Percentiles rank a stretch among this genome's conserved stretches.
Evolutionary conservation across 257 asterid genomes (phyloP).

Genomic region (Salvia rosmarinus): DNA sequence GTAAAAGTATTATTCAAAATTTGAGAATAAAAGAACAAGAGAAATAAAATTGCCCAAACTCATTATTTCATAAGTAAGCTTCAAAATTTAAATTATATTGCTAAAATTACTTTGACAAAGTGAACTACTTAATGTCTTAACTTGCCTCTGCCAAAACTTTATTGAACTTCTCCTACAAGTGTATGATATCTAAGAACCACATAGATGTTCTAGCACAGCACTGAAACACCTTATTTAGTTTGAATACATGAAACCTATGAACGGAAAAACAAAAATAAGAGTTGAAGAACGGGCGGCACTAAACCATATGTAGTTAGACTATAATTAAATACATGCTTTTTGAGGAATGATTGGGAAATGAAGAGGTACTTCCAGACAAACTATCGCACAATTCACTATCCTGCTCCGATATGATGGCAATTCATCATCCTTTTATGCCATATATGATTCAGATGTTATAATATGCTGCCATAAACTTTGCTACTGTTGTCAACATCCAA

Average conservation of each 20-base stretch:
- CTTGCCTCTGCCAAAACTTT: conserved; percentile 7
- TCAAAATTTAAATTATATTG: conserved; percentile 1
- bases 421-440: no score
- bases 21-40: neutral
- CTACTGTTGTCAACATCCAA: no score
- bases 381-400: neutral
- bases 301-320: conserved; percentile 5
- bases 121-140: neutral
- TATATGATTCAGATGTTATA: no score
- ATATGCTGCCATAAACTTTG: no score
- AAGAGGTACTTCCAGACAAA: conserved; percentile 6
- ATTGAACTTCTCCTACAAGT: conserved; percentile 13
- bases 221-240: neutral
- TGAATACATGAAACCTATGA: neutral
- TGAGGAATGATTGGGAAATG: neutral
- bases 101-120: neutral
- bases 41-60: neutral
- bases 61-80: conserved; percentile 7
- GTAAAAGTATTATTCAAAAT: neutral
- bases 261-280: neutral
- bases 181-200: neutral
- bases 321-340: neutral
- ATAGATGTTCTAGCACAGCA: neutral
- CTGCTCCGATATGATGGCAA: neutral
- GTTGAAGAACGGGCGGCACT: conserved; percentile 15